phyloP scores from a whole-genome alignment of 2,329 filamentous ascomycete genomes.

The Trichoderma brevicompactum region DNA sequence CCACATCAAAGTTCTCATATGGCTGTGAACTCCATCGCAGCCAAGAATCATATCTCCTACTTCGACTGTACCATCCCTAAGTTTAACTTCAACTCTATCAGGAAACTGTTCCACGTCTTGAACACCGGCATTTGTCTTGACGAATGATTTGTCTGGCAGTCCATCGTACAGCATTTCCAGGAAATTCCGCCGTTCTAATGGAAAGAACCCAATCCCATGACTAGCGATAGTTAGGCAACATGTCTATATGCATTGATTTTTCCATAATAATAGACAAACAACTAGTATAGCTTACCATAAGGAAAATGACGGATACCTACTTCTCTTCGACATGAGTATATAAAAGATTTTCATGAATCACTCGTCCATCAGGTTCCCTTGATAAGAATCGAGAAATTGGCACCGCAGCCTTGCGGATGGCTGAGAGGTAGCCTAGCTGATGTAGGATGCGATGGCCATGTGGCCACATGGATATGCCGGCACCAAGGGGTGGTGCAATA shows the following conservation, averaged over 20 bases:
- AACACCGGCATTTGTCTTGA: slow-evolving; percentile 8
- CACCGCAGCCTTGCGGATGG: neutral
- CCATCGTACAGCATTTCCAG: slow-evolving; percentile 29
- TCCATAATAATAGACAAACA: no score
- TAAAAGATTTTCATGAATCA: slow-evolving; percentile 9
- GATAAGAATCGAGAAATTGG: neutral
- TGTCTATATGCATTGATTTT: neutral
- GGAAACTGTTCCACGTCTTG: slow-evolving; percentile 11
- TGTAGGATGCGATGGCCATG: slow-evolving; percentile 37
- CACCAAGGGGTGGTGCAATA: slow-evolving; percentile 32
- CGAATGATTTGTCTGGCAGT: slow-evolving; percentile 26
- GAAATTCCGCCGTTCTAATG: neutral
- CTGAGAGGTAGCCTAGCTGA: slow-evolving; percentile 35
- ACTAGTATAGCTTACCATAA: neutral
- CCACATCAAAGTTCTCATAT: slow-evolving; percentile 35
- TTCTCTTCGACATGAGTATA: slow-evolving; percentile 12
- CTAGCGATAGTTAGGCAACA: neutral
- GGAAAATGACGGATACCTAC: neutral
- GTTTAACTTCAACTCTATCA: slow-evolving; percentile 38
- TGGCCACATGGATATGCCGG: slow-evolving; percentile 36
- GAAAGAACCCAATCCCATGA: no score
- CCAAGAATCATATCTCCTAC: slow-evolving; percentile 47
- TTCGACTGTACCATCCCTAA: slow-evolving; percentile 43
- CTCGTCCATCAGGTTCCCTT: neutral
- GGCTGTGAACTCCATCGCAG: slow-evolving; percentile 49